Conservation (phyloP, 768 basidiomycete genomes). For the Mycena indigotica region DNA sequence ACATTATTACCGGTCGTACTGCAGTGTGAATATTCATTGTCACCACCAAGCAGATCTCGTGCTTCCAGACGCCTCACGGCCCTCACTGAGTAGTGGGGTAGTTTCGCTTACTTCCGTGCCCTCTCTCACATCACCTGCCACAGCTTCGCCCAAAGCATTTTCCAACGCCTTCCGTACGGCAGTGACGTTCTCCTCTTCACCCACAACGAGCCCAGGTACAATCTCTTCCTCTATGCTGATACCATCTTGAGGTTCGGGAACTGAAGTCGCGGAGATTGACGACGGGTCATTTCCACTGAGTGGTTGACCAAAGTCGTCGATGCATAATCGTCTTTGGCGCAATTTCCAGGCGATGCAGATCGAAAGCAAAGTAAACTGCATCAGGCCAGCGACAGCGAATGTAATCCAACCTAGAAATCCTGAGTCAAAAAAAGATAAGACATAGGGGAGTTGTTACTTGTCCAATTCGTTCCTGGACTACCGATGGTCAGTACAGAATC, state of each 20-base stretch:
- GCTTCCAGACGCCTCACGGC: background rate
- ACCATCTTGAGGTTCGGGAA: background rate
- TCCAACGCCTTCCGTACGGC: constrained; percentile 24
- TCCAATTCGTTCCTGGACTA: constrained; percentile 84
- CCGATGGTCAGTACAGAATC: background rate
- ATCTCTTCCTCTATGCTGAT: constrained; percentile 7
- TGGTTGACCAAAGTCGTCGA: constrained; percentile 89
- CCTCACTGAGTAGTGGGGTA: constrained; percentile 15
- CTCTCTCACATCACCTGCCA: constrained; percentile 25
- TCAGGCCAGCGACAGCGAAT: constrained; percentile 77
- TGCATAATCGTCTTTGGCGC: constrained; percentile 69
- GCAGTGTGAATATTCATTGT: no score
- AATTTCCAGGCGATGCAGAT: constrained; percentile 89
- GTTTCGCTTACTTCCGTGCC: constrained; percentile 16
- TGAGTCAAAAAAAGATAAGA: background rate
- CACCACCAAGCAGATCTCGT: background rate
- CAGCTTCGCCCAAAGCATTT: constrained; percentile 27
- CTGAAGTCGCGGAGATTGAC: background rate
- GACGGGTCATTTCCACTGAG: constrained; percentile 3
- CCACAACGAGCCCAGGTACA: constrained; percentile 27
- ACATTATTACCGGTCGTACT: no score
- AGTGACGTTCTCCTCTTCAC: constrained; percentile 22
- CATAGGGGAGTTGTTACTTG: constrained; percentile 49
- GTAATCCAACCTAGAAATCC: constrained; percentile 67
- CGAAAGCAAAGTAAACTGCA: constrained; percentile 78